Evolutionary conservation across 768 basidiomycete species (phyloP).

Genomic region (Suillus ampliporus): DNA sequence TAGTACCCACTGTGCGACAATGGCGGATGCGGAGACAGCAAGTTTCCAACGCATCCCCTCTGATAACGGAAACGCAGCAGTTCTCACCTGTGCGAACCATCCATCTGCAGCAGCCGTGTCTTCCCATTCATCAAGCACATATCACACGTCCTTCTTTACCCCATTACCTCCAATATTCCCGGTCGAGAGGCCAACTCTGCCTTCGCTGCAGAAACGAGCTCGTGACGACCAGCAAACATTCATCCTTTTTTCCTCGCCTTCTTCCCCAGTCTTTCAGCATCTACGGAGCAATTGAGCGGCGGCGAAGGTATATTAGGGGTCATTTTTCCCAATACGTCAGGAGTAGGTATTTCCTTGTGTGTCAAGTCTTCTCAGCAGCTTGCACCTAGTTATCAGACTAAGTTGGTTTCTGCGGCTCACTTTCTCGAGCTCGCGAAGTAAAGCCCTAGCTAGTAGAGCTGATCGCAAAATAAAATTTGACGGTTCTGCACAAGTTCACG

Average conservation of each 20-base stretch:
- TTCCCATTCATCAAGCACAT: constrained; percentile 52
- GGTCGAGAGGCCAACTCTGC: constrained; percentile 17
- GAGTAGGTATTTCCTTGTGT: too few relatives aligned
- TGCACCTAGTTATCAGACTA: too few relatives aligned
- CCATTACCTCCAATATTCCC: constrained; percentile 30
- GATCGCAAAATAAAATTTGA: too few relatives aligned
- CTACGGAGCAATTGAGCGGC: too few relatives aligned
- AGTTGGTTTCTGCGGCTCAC: too few relatives aligned
- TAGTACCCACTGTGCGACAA: constrained; percentile 27
- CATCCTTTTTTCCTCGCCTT: constrained; percentile 49
- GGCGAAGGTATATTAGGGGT: too few relatives aligned
- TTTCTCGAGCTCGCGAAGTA: too few relatives aligned
- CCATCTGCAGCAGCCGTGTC: constrained; percentile 29
- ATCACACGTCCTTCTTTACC: constrained; percentile 40
- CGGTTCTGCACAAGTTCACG: too few relatives aligned
- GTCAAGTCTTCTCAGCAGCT: too few relatives aligned
- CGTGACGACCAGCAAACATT: constrained; percentile 51
- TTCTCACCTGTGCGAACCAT: constrained; percentile 18
- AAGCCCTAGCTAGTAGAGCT: too few relatives aligned
- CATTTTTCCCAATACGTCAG: too few relatives aligned
- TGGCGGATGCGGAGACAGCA: constrained; percentile 27
- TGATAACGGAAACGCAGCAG: constrained; percentile 20
- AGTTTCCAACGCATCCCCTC: constrained; percentile 20
- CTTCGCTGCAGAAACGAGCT: constrained; percentile 21
- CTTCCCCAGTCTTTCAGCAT: constrained; percentile 15